Base-by-base conservation (phyloP, 148 eudicot species). In the Camellia granthamiana region DNA sequence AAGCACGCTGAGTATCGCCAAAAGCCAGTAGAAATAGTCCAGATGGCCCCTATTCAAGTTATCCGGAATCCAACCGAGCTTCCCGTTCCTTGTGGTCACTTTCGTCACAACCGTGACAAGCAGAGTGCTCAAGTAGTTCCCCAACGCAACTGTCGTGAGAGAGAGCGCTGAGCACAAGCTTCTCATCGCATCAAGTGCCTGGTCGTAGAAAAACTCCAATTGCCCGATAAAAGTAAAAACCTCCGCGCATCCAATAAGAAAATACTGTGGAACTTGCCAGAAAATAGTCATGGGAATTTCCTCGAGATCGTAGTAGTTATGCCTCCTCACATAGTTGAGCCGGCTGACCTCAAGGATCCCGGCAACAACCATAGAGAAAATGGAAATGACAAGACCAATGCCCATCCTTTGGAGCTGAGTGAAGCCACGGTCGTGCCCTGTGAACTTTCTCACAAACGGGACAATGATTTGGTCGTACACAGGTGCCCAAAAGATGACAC, bases 391-490 rank as follows among this genome's bases (percentile, higher is more conserved):
- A 19, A 85, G 85, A 14, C 94, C 94, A 21, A 89, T 88, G 3
- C 91, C 94, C 73, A 89, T 89, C 47, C 91, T 81, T 59, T 91
- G 92, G 13, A 91, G 84, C 81, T 84, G 86, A 0, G 92, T 85
- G 83, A 91, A 86, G 0, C 94, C 94, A 3, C 84, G 60, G 55
- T 85, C 84, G 21, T 89, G 82, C 47, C 88, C 87, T 0, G 94
- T 89, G 54, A 76, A 65, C 61, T 52, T 83, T 43, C 84, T 73
- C 2, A 84, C 92, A 0, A 80, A 0, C 54, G 88, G 91, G n/a
- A 91, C 82, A n/a, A 89, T 82, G 61, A 86, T 47, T 42, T 70
- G 76, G n/a, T 90, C 91, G 44, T 90, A 91, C 2, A 90, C 69
- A 0, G 90, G 91, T 2, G 83, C 82, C 88, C 91, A 86, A 70